phyloP scores from a whole-genome alignment of 1,284 basidiomycete species.

The Coniferiporia weirii region DNA sequence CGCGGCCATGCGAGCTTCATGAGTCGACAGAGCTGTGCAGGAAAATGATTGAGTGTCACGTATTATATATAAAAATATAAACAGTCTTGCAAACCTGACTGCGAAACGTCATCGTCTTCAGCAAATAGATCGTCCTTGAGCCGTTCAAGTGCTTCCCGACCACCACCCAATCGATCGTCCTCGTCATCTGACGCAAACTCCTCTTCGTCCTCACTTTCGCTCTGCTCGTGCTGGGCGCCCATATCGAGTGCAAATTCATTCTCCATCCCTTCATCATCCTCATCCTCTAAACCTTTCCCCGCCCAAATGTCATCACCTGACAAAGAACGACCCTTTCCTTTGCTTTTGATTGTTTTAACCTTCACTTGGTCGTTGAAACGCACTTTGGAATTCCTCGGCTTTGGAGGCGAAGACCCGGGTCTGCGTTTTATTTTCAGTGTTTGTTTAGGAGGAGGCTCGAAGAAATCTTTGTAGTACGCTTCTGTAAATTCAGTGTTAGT shows the following conservation, averaged over 20 bases:
- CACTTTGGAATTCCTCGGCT: constrained; percentile 39
- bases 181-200: constrained; percentile 21
- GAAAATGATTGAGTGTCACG: not conserved
- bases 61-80: not conserved
- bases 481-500: constrained; percentile 34
- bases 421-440: constrained; percentile 23
- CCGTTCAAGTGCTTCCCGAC: constrained; percentile 47
- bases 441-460: constrained; percentile 46
- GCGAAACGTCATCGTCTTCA: constrained; percentile 42
- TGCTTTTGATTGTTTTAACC: constrained; percentile 71
- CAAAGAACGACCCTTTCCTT: constrained; percentile 54
- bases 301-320: constrained; percentile 29
- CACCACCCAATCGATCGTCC: constrained; percentile 22
- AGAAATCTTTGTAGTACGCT: constrained; percentile 68
- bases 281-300: constrained; percentile 3
- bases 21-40: constrained; percentile 42
- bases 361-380: constrained; percentile 79
- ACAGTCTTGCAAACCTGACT: constrained; percentile 32
- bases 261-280: constrained; percentile 24
- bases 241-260: constrained; percentile 11
- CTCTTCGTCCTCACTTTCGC: constrained; percentile 31
- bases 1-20: constrained; percentile 57
- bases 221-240: constrained; percentile 23
- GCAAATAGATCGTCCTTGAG: constrained; percentile 66
- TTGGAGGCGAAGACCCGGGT: constrained; percentile 1